Base-by-base conservation (phyloP, 140 eudicot genomes). In the Anethum foeniculum region DNA sequence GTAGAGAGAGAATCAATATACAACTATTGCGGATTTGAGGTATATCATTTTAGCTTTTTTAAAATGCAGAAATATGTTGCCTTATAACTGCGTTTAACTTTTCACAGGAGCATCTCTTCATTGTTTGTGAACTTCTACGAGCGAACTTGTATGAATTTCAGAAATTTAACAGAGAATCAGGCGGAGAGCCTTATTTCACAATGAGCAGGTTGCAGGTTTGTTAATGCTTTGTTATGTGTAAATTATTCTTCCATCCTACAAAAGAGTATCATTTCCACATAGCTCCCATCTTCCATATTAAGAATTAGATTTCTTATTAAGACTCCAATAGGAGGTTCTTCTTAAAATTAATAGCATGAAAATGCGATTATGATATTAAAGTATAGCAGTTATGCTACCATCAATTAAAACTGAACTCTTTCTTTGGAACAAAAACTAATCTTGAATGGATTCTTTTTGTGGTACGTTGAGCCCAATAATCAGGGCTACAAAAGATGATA, bases 71-170 rank as follows among this genome's bases (percentile, higher is more conserved):
- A 60, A 7, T 38, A 21, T 49, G 62, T 39, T 71, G 19, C 80
- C 30, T 23, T 46, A 44, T 48, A 2, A 77, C 14, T 47, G 47
- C 60, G 39, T 28, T 79, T 27, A 77, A 65, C 62, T 77, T 15
- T 83, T 84, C 80, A 77, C 91, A 94, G 97, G 99, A 95, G 77
- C 99, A 95, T 81, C 91, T 95, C 69, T 89, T 95, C 80, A 95
- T 95, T 30, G 97, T 95, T 32, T 90, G 97, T 48, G 97, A 95
- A 82, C 96, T 95, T 76, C 82, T 95, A 5, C 87, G 91, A 39
- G 93, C 99, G 48, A 95, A 95, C 79, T 91, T 95, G 82, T 95
- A 92, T 15, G 99, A 95, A 80, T 95, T 90, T 83, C 99, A 95
- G 72, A 95, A 95, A 76, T 92, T 75, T 77, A 95, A 91, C 80